Evolutionary conservation across 768 basidiomycete species (phyloP).

Genomic region (Wakefieldia striispora): DNA sequence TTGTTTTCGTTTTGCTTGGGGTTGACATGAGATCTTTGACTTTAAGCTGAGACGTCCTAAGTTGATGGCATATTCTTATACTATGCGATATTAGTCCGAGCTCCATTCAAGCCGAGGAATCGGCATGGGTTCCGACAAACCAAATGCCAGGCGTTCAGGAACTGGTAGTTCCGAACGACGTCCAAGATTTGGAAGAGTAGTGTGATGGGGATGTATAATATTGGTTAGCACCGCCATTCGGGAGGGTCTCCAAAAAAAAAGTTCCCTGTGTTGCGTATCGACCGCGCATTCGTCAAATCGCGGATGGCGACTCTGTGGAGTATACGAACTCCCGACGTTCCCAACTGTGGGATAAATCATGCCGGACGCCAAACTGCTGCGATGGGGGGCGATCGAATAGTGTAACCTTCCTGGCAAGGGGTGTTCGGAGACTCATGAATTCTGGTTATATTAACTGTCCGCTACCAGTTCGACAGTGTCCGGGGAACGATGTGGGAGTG

Average conservation of each 20-base stretch:
- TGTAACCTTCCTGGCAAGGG: background rate
- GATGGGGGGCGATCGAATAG: constrained; percentile 3
- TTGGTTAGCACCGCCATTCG: background rate
- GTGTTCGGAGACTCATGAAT: background rate
- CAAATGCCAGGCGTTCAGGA: constrained; percentile 12
- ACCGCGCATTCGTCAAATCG: background rate
- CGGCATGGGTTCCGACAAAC: constrained; percentile 18
- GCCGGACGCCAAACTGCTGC: constrained; percentile 2
- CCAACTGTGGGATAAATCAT: background rate
- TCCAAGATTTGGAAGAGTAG: background rate
- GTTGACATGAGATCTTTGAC: background rate
- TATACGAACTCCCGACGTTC: background rate
- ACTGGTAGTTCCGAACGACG: background rate
- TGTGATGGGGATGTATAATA: background rate
- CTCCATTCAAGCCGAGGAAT: constrained; percentile 4
- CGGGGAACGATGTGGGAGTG: no score
- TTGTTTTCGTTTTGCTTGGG: no score
- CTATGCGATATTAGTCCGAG: background rate
- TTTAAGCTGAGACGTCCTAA: background rate
- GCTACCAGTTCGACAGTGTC: background rate
- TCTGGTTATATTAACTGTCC: background rate
- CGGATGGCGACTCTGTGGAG: background rate
- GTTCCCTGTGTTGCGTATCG: background rate
- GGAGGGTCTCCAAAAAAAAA: background rate
- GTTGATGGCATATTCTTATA: constrained; percentile 13